Evolutionary conservation across 2,329 filamentous ascomycete species (phyloP), one percentile per base, ranked within the genome.

Genomic region (Thermoascus crustaceus): DNA sequence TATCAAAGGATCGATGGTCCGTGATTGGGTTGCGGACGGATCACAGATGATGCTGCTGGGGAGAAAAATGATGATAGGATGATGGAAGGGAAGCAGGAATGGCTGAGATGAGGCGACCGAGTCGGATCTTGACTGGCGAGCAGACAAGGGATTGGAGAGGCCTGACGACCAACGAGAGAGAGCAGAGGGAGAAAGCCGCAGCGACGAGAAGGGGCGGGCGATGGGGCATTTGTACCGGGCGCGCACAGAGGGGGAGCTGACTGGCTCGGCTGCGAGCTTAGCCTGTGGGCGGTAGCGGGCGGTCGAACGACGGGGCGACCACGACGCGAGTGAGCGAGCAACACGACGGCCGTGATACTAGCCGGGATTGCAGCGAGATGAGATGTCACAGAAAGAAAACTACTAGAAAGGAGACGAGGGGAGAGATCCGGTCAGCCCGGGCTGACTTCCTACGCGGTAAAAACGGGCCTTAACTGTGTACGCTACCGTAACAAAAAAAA

Each of bases 151-250:
- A 40, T 41, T 49, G 52, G 51, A 48, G 45, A 50, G 44, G 46
- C 38, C 41, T 48, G 52, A 57, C 52, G 52, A 59, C 58, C 58
- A 61, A 61, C 58, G 58, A 61, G 58, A 60, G 49, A 48, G 46
- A 55, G 54, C 57, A 59, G 53, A 58, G 47, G 54, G 47, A 54
- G 46, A 49, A 57, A 54, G 49, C 44, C 48, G 47, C 48, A 50
- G 49, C 46, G 49, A 52, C 32, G 47, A 53, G 50, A 52, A 52
- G 50, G n/a, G 46, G 55, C 54, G 55, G 47, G 48, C 44, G 55
- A 60, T 60, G 58, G 57, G 54, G 56, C 57, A 60, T 61, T 61
- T 61, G 56, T 61, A 60, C 52, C 48, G 48, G 44, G 46, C 46
- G 40, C 43, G 33, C 34, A 36, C 24, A 31, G 37, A 40, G 38